Percentiles rank a stretch among this genome's conserved stretches.
These are phyloP conservation scores for Leccinum subrobustum DNA, from an alignment of 1,284 basidiomycete species.

Conservation along the genomic window DNA sequence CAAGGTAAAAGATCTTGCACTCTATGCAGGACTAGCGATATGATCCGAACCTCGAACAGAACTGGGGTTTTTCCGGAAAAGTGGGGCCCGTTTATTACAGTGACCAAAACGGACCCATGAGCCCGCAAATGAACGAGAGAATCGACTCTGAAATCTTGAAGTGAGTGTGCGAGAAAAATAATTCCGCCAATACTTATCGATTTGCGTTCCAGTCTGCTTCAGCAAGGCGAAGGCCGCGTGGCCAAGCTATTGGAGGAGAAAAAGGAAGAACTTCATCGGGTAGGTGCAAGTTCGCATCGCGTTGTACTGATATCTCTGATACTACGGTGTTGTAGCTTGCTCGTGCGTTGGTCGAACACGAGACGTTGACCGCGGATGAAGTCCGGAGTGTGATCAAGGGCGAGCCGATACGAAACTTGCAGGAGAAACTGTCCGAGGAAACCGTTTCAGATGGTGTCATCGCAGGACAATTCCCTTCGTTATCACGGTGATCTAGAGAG, in stretches of 20 bases:
- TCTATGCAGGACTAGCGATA: not conserved
- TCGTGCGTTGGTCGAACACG: conserved; percentile 86
- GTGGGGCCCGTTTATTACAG: conserved; percentile 82
- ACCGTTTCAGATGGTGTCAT: conserved; percentile 24
- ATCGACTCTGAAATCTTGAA: conserved; percentile 82
- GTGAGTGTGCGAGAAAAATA: conserved; percentile 44
- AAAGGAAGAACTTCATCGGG: conserved; percentile 79
- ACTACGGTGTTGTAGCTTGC: conserved; percentile 58
- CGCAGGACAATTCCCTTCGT: not conserved
- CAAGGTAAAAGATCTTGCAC: conserved; percentile 50
- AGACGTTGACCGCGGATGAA: conserved; percentile 87
- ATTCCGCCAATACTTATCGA: not conserved
- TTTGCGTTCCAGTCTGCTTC: conserved; percentile 62
- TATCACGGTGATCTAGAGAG: not conserved
- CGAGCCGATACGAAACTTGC: conserved; percentile 67
- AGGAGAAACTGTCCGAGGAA: conserved; percentile 62
- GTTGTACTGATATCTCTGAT: not conserved
- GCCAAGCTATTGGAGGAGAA: conserved; percentile 66
- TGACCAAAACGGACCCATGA: conserved; percentile 67
- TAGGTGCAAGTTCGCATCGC: conserved; percentile 37
- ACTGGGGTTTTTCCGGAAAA: conserved; percentile 84
- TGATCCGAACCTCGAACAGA: conserved; percentile 35
- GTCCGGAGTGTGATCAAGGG: conserved; percentile 84
- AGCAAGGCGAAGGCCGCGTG: conserved; percentile 72
- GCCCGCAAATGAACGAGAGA: conserved; percentile 72